These are phyloP conservation scores for Fusarium sp. DNA, from an alignment of 2,329 filamentous ascomycete species.

Conservation along the genomic window DNA sequence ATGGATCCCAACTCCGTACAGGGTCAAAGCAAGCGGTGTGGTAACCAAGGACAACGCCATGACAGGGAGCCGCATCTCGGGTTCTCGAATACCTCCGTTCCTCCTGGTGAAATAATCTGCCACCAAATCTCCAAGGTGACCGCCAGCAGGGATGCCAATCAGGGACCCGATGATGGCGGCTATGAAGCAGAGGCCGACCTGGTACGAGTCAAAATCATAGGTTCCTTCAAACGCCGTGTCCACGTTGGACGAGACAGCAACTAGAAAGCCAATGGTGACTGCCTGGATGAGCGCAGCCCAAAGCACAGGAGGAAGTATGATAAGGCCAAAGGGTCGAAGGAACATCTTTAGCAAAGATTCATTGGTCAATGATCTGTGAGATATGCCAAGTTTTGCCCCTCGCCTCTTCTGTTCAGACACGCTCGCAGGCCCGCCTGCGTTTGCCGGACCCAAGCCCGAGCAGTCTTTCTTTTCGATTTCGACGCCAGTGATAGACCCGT, in stretches of 20 bases:
- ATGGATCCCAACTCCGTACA: slow-evolving; percentile 61
- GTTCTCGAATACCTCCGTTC: slow-evolving; percentile 67
- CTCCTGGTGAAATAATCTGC: slow-evolving; percentile 60
- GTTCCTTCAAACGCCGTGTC: slow-evolving; percentile 54
- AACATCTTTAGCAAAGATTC: slow-evolving; percentile 61
- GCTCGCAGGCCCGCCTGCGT: background rate
- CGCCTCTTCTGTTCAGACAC: slow-evolving; percentile 29
- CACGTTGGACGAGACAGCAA: slow-evolving; percentile 65
- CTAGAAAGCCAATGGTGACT: slow-evolving; percentile 65
- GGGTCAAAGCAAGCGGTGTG: slow-evolving; percentile 56
- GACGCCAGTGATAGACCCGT: slow-evolving; percentile 3
- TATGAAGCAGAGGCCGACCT: slow-evolving; percentile 63
- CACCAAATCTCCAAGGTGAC: slow-evolving; percentile 57
- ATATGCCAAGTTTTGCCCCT: slow-evolving; percentile 52
- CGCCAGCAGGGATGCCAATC: slow-evolving; percentile 62
- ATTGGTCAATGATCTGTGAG: slow-evolving; percentile 52
- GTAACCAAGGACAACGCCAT: slow-evolving; percentile 62
- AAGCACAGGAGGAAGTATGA: slow-evolving; percentile 62
- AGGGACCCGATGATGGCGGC: slow-evolving; percentile 59
- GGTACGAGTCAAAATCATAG: slow-evolving; percentile 58
- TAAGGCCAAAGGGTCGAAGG: slow-evolving; percentile 60
- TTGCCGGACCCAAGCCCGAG: slow-evolving; percentile 22
- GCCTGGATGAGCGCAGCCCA: slow-evolving; percentile 66
- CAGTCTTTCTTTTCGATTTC: slow-evolving; percentile 18
- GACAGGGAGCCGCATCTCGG: slow-evolving; percentile 69